Evolutionary conservation across 2,329 filamentous ascomycete species (phyloP), one percentile per base, ranked within the genome.

Genomic region (Phoma sp.): DNA sequence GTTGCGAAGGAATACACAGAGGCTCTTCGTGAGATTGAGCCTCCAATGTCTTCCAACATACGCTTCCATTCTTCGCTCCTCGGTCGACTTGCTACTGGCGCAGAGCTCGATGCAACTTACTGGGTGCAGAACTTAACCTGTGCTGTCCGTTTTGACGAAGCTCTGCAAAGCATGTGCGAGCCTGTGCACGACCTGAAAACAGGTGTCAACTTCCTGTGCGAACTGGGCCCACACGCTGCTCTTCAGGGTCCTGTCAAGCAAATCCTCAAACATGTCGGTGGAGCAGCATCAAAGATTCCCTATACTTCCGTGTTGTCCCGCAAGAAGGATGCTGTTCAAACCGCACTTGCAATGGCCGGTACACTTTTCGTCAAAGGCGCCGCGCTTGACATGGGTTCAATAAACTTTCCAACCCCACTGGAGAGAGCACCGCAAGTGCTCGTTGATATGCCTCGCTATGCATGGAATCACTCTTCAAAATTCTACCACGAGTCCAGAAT

Each of bases 401-500:
- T 70, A 27, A 71, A 73, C 60, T 55, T 62, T 62, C 64, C 50
- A 46, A 67, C 51, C 56, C 48, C 53, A 8, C 19, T 53, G 21
- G 45, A 44, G n/a, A 73, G 72, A 25, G 38, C 41, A 15, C 52
- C 63, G 15, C 40, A 59, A 7, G 55, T 69, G 6, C 49, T 69
- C 8, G 59, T 59, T 3, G 63, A 65, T 24, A 64, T 74, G 1
- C 53, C 49, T 2, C 52, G 58, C 3, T 75, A 74, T 40, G 55
- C 65, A 3, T 75, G 69, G 67, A 68, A 73, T 44, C 70, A 74
- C 48, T 58, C 63, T 13, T 61, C 58, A 15, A 43, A 49, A 4
- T 69, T 60, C 46, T 72, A 68, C 62, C 48, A 57, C 43, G 61
- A 62, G 36, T 49, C 49, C 4, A 43, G 57, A 9, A 27, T 57